phyloP scores from a whole-genome alignment of 139 green algal genomes.

The Tetratostichococcus sp. region DNA sequence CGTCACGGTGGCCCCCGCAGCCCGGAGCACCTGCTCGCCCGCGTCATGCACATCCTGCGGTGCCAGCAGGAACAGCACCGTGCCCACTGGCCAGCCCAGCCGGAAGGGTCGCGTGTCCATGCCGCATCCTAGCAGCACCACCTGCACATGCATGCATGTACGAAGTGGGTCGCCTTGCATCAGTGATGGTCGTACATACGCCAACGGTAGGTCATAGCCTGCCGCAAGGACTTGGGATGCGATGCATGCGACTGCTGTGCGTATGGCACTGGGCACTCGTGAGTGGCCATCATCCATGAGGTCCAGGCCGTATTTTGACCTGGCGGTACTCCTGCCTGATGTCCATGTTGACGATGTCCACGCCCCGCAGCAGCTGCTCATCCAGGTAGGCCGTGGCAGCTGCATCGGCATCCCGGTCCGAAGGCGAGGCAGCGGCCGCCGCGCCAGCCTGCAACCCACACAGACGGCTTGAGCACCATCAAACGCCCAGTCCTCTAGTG shows the following conservation, averaged over 20 bases:
- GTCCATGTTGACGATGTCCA: conserved; percentile 53
- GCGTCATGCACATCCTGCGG: conserved; percentile 41
- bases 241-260: too few species aligned
- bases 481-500: too few species aligned
- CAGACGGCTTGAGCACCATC: not conserved
- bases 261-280: too few species aligned
- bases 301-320: not conserved
- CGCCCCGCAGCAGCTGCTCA: conserved; percentile 21
- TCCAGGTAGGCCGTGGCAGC: conserved; percentile 31
- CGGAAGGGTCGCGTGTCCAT: conserved; percentile 66
- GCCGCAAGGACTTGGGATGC: too few species aligned
- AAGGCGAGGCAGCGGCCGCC: not conserved
- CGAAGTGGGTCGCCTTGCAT: too few species aligned
- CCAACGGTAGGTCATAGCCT: too few species aligned
- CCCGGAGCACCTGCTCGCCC: not conserved
- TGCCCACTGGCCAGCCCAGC: conserved; percentile 62
- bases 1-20: conserved; percentile 24
- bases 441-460: not conserved
- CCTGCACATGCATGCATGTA: conserved; percentile 37
- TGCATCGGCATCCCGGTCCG: not conserved
- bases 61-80: conserved; percentile 61
- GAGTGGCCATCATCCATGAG: too few species aligned
- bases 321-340: conserved; percentile 37
- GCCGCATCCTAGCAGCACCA: conserved; percentile 70
- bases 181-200: too few species aligned